Percentiles rank a stretch among this genome's conserved stretches.
Conservation (phyloP, 2,329 filamentous ascomycete species). For the Corinectria fuckeliana region DNA sequence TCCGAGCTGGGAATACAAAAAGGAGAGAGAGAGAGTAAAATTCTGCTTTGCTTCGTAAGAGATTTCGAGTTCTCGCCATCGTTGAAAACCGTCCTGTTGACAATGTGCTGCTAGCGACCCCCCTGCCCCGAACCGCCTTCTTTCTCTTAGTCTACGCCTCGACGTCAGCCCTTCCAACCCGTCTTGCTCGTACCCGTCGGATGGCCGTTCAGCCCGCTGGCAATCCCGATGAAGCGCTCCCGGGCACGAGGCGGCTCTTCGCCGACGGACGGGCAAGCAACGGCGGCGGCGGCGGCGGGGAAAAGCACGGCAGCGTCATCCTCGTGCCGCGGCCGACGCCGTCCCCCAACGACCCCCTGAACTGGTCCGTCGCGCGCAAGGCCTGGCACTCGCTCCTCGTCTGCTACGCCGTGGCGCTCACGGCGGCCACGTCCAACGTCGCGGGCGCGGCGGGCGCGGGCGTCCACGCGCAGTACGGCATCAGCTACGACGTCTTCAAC, state of each 20-base stretch:
- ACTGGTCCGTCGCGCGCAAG: conserved; percentile 56
- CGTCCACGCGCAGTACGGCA: conserved; percentile 56
- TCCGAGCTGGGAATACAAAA: not conserved
- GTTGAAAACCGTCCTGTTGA: not conserved
- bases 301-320: conserved; percentile 52
- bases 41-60: not conserved
- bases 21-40: not conserved
- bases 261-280: conserved; percentile 36
- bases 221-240: conserved; percentile 36
- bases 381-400: conserved; percentile 59
- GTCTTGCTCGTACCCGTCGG: not conserved
- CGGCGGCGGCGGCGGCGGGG: conserved; percentile 32
- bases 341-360: conserved; percentile 59
- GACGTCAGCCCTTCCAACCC: not conserved
- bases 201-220: conserved; percentile 30
- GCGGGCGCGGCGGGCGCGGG: conserved; percentile 59
- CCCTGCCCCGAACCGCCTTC: not conserved
- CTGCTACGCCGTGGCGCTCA: conserved; percentile 60
- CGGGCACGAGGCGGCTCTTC: conserved; percentile 41
- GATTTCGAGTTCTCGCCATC: not conserved
- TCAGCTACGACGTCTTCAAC: conserved; percentile 59
- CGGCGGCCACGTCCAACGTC: conserved; percentile 62
- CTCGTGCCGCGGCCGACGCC: conserved; percentile 60
- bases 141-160: not conserved
- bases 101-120: not conserved